A percentile compares a stretch with the other conserved stretches of the same genome.
Evolutionary conservation across 2,329 filamentous ascomycete species (phyloP).

Genomic region (Lachnellula willkommii): DNA sequence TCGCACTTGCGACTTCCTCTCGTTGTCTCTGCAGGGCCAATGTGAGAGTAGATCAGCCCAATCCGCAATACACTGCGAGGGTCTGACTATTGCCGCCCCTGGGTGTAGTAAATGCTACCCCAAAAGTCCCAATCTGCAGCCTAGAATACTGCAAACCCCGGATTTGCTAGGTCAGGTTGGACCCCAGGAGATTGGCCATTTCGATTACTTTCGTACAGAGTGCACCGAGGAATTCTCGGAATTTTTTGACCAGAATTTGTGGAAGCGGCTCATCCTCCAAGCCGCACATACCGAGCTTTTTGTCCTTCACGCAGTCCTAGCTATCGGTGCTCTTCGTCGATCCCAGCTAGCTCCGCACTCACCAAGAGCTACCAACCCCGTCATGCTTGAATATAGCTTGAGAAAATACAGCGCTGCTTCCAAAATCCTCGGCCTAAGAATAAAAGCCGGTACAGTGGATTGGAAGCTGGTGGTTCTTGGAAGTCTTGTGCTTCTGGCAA

Average conservation of each 20-base stretch:
- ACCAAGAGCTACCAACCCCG: background rate
- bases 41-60: background rate
- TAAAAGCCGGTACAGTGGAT: background rate
- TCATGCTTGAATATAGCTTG: conserved; percentile 30
- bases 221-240: conserved; percentile 7
- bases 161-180: background rate
- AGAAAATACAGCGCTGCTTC: conserved; percentile 19
- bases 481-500: conserved; percentile 11
- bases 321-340: conserved; percentile 11
- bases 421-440: conserved; percentile 6
- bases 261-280: conserved; percentile 8
- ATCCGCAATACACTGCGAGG: background rate
- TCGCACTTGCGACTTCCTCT: conserved; percentile 13
- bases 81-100: background rate
- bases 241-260: conserved; percentile 4
- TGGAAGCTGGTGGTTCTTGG: conserved; percentile 8
- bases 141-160: background rate
- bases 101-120: background rate
- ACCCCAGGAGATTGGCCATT: background rate
- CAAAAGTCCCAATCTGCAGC: background rate
- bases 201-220: conserved; percentile 9
- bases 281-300: conserved; percentile 8
- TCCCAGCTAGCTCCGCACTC: conserved; percentile 20
- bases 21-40: background rate
- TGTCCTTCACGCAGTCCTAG: conserved; percentile 7